Conservation (phyloP, 2,329 filamentous ascomycete genomes). For the Claviceps lovelessii region DNA sequence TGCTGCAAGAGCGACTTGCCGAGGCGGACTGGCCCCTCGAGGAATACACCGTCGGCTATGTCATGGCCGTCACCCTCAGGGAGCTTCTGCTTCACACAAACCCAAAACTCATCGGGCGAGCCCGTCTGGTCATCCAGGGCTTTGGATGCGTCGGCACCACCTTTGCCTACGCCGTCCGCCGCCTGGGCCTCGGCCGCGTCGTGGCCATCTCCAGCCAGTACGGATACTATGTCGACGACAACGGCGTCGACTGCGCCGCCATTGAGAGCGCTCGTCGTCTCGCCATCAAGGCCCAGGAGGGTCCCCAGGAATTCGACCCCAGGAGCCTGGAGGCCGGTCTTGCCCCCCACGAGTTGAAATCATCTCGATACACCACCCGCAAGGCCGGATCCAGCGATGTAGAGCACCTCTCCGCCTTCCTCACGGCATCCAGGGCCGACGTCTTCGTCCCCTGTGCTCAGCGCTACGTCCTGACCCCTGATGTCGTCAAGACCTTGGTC, state of each 20-base stretch:
- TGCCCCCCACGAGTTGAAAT: neutral
- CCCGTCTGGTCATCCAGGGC: neutral
- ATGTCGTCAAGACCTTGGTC: neutral
- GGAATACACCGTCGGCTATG: neutral
- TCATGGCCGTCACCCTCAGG: neutral
- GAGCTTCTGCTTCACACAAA: neutral
- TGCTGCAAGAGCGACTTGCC: neutral
- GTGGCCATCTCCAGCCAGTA: slow-evolving; percentile 1
- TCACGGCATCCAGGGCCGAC: neutral
- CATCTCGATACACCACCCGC: neutral
- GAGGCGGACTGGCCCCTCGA: neutral
- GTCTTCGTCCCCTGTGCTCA: neutral
- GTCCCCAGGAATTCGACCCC: neutral
- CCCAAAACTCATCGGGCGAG: neutral
- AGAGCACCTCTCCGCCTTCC: neutral
- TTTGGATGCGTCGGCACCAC: neutral
- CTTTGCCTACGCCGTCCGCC: neutral
- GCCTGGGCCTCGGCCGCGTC: neutral
- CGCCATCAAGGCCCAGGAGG: neutral
- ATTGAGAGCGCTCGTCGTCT: neutral
- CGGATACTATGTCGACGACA: neutral
- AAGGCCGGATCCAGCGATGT: neutral
- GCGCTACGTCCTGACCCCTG: neutral
- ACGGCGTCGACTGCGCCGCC: neutral
- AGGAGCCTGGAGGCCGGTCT: neutral